Base-by-base conservation (phyloP, 257 asterid species). In the Plantago major region DNA sequence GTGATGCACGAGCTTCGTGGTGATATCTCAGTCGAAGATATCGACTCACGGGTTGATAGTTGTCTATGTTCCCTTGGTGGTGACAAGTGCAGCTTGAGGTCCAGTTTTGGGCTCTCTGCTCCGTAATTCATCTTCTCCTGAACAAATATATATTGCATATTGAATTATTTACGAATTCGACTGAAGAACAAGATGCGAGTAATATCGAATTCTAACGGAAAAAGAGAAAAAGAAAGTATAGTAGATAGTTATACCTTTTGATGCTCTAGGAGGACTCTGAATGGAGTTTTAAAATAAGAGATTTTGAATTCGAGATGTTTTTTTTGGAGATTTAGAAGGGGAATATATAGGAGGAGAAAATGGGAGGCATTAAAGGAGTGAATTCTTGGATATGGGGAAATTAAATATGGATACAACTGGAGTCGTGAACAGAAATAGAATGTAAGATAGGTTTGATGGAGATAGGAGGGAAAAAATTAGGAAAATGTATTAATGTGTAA, bases 1-100 rank as follows among this genome's bases (percentile, higher is more conserved):
- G 86, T 79, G 26, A 77, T 72, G 1, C 86, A 82, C 1, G 89
- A 82, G 66, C 75, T 70, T 55, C 71, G 14, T 3, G 85, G 77
- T 9, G 86, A 79, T 37, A 60, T 45, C 42, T 74, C 79, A 3
- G 59, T 11, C 0, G 79, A 72, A 7, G 85, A 76, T 43, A 66
- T 17, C 52, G 77, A 55, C 53, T 60, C 77, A 1, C 13, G 76
- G 13, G 80, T 33, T 7, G 40, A 33, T 9, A 26, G 57, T n/a
- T 19, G 72, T 42, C 40, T 33, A 18, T 43, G 62, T 0, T 18
- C 66, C 69, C 82, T 77, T 19, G 77, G 63, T 9, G 86, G 82
- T 44, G 86, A 77, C 47, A 79, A 55, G 67, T 77, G 76, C 65
- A 75, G 77, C 26, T 71, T 73, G 75, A 80, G 63, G 67, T 82